Evolutionary conservation across 306 rosid genomes (phyloP).

Genomic region (Fragaria iinumae): DNA sequence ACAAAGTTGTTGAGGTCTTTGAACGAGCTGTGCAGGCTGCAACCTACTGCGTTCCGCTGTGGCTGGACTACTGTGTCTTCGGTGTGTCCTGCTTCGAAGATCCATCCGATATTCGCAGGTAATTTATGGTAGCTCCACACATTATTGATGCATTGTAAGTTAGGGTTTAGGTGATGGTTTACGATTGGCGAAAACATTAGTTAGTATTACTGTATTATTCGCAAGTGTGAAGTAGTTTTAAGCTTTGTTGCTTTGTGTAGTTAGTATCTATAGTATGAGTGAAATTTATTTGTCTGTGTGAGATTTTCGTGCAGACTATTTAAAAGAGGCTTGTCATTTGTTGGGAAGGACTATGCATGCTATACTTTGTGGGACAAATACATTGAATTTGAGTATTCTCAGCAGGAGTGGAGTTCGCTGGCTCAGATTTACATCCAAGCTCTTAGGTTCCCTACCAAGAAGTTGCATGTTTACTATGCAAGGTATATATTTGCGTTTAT

Average conservation of each 20-base stretch:
- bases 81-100: constrained; percentile 70
- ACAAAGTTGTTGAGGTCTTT: constrained; percentile 72
- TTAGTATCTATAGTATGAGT: not conserved
- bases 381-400: constrained; percentile 80
- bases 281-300: constrained; percentile 13
- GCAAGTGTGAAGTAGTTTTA: not conserved
- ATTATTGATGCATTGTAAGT: not conserved
- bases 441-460: constrained; percentile 81
- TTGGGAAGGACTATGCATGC: constrained; percentile 81
- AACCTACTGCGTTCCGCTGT: constrained; percentile 60
- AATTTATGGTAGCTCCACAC: not conserved
- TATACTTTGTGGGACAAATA: constrained; percentile 84
- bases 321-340: constrained; percentile 70
- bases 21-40: constrained; percentile 71
- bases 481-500: constrained; percentile 40
- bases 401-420: constrained; percentile 66
- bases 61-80: constrained; percentile 82
- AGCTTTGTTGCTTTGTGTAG: constrained; percentile 19
- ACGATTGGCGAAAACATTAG: not conserved
- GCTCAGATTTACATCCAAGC: constrained; percentile 74
- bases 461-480: constrained; percentile 59
- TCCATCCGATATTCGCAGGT: constrained; percentile 79
- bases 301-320: constrained; percentile 52
- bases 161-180: not conserved
- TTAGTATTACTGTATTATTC: constrained; percentile 7